Evolutionary conservation across 2,329 filamentous ascomycete genomes (phyloP), one percentile per base, ranked within the genome.

Genomic region (Fusarium succisae): DNA sequence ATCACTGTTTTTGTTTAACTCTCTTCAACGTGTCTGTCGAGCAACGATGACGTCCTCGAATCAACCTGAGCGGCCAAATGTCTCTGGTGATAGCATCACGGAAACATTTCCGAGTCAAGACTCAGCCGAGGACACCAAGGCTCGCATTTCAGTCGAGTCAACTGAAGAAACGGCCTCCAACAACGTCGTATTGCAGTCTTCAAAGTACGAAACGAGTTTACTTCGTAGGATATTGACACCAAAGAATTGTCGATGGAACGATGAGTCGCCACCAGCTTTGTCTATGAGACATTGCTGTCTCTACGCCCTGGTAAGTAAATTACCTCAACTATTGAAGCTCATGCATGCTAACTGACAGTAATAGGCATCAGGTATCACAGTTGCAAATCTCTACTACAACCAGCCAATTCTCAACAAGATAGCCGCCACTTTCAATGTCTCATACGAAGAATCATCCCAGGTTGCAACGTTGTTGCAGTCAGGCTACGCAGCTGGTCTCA

Each of bases 381-480:
- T 95, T 12, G 93, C 93, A 24, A 95, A 95, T 75, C 84, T 96
- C 7, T 96, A 96, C 83, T 95, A 96, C 81, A 93, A 89, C 67
- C 93, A 95, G 77, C 93, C 94, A 0, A 93, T 96, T 53, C 84
- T 96, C 30, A 94, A 95, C 78, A 89, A 93, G 57, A 86, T 96
- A 45, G 93, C 94, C 1, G 80, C 86, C 15, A 91, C 93, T 22
- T 96, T 96, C 78, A 78, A 87, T 60, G 91, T 96, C 54, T 87
- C 86, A 14, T 92, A 94, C 77, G 92, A 94, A 77, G 85, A 87
- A 61, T 90, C 93, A 1, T 88, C 88, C 2, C 82, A 86, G 45
- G 90, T 96, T 30, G 93, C 94, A 3, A 96, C 94, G 0, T 83
- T 95, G 48, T 91, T 93, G 81, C 94, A 96, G 80, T 92, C 93